These are phyloP conservation scores for Capronia coronata DNA, from an alignment of 2,329 filamentous ascomycete genomes.

Conservation along the genomic window DNA sequence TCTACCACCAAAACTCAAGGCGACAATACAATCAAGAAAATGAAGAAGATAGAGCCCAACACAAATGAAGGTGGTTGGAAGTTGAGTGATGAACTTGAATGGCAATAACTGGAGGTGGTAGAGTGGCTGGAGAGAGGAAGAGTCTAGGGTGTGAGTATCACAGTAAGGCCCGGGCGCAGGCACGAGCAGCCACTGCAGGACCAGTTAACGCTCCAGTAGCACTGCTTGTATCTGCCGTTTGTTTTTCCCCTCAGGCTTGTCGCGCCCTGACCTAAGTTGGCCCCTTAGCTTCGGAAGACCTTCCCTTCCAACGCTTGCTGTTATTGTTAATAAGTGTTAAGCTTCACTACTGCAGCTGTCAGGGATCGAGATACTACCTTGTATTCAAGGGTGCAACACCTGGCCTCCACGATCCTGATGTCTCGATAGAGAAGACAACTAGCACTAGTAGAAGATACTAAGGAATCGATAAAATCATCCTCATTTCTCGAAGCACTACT, in stretches of 20 bases:
- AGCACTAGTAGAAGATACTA: too few relatives aligned
- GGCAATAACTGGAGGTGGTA: not conserved
- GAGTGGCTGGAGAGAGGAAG: constrained; percentile 3
- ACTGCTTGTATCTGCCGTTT: too few relatives aligned
- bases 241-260: too few relatives aligned
- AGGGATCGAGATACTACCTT: not conserved
- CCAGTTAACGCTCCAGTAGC: too few relatives aligned
- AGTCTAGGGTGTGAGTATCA: not conserved
- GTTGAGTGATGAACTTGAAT: not conserved
- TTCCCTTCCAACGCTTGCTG: not conserved
- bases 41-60: constrained; percentile 1
- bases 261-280: too few relatives aligned
- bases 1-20: not conserved
- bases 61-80: constrained; percentile 12
- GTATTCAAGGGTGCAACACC: not conserved
- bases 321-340: not conserved
- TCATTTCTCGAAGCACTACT: not conserved
- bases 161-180: constrained; percentile 1
- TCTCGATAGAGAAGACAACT: too few relatives aligned
- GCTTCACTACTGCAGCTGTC: not conserved
- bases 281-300: not conserved
- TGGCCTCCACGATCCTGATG: too few relatives aligned
- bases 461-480: not conserved
- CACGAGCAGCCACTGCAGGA: too few relatives aligned
- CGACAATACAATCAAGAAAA: not conserved